Conservation (phyloP, 306 rosid genomes). For the Inga leiocalycina region DNA sequence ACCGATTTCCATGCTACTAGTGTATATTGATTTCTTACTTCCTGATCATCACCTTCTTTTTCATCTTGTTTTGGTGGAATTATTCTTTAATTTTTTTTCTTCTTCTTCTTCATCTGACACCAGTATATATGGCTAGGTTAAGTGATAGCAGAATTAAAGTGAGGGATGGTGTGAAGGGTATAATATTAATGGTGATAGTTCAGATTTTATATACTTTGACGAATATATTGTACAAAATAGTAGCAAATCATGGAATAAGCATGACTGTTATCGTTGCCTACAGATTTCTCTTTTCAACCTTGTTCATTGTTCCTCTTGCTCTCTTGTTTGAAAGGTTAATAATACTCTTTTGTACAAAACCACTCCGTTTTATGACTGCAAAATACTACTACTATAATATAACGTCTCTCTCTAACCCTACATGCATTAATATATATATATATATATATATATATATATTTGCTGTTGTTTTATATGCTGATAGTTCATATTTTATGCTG, state of each 20-base stretch:
- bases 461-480: too few species aligned
- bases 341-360: too few species aligned
- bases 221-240: constrained; percentile 47
- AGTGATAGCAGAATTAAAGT: not conserved
- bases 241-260: constrained; percentile 37
- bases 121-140: not conserved
- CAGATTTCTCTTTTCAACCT: constrained; percentile 34
- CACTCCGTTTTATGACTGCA: too few species aligned
- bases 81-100: too few species aligned
- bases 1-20: not conserved
- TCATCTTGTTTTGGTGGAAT: too few species aligned
- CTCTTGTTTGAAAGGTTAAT: constrained; percentile 35
- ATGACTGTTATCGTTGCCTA: constrained; percentile 36
- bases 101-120: too few species aligned
- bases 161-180: constrained; percentile 38
- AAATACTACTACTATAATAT: not conserved
- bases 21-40: too few species aligned
- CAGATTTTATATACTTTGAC: constrained; percentile 36
- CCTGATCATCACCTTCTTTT: too few species aligned
- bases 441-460: too few species aligned
- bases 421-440: too few species aligned
- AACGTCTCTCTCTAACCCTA: too few species aligned
- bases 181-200: constrained; percentile 41
- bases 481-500: too few species aligned
- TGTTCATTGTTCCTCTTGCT: constrained; percentile 38